Evolutionary conservation across 176 grass and related monocot genomes (phyloP), one percentile per base, ranked within the genome.

Genomic region (Triticum timopheevii): DNA sequence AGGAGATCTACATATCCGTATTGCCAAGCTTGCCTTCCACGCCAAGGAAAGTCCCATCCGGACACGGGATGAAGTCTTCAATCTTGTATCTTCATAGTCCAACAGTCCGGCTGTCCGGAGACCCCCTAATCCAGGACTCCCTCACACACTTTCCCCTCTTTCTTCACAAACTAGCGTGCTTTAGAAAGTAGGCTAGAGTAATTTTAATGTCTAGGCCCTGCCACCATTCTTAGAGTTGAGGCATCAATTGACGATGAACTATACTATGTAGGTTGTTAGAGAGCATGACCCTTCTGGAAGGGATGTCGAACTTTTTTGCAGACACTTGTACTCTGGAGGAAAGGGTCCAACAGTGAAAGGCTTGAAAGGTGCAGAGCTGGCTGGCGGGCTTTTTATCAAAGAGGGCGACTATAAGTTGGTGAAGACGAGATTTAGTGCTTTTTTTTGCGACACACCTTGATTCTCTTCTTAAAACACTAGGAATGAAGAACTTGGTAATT

Each of bases 381-480:
- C 84, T 45, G 86, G 94, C 30, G 93, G 91, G 39, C 93, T 98
- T 81, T 63, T 81, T 36, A 98, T 98, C 19, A 87, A 77, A 88
- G 59, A 98, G 82, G 88, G 91, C 47, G 96, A 98, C 1, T 98
- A 98, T 31, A 98, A 94, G 75, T 91, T 98, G 25, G 90, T 92
- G 49, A 98, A 98, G 86, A 98, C 93, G 56, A 94, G 96, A 34
- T 98, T 98, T 38, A 98, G 93, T 87, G 96, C 91, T 35, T 98
- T 98, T 95, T 69, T 95, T 94, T 67, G 92, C 88, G 1, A 98
- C 96, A 6, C 80, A 86, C 73, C 93, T 98, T 70, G 91, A 98
- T 89, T 85, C 86, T 63, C 84, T 98, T 89, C 88, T 98, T 27
- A 90, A 92, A 83, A 81, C 88, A 68, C 80, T 58, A 72, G 93